These are phyloP conservation scores for Pholiota conissans DNA, from an alignment of 768 basidiomycete genomes.

Conservation along the genomic window DNA sequence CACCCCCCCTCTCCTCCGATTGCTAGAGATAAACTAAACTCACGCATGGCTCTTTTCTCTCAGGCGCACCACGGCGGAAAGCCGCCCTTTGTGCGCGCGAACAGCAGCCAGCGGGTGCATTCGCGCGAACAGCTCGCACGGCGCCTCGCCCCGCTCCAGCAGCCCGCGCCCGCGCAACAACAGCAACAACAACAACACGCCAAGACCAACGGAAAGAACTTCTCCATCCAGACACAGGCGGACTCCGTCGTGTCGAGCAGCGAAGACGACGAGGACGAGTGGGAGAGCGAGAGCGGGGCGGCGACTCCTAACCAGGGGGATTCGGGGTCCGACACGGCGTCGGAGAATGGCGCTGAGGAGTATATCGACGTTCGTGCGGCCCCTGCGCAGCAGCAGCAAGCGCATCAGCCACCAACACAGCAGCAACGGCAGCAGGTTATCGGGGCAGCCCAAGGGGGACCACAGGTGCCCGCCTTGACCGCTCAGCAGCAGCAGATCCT, in stretches of 20 bases:
- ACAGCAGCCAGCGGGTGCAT: constrained; percentile 35
- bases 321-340: constrained; percentile 44
- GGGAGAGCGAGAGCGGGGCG: constrained; percentile 77
- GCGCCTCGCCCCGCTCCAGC: constrained; percentile 18
- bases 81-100: constrained; percentile 27
- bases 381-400: constrained; percentile 19
- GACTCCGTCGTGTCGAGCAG: constrained; percentile 38
- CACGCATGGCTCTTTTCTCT: constrained; percentile 13
- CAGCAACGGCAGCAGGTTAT: neutral
- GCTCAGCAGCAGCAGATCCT: neutral
- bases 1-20: constrained; percentile 11
- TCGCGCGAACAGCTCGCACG: constrained; percentile 31
- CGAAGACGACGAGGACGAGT: constrained; percentile 62
- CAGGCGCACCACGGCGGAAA: constrained; percentile 7
- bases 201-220: constrained; percentile 26
- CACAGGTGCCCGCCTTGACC: neutral
- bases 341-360: constrained; percentile 29
- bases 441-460: too few relatives aligned
- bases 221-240: constrained; percentile 55
- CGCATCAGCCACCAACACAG: constrained; percentile 9
- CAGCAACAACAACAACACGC: constrained; percentile 18
- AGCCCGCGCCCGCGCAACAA: neutral
- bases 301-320: constrained; percentile 59
- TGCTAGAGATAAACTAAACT: neutral
- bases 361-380: constrained; percentile 8